A percentile compares a stretch with the other conserved stretches of the same genome.
Evolutionary conservation across 179 eudicot genomes (phyloP).

Genomic region (Silene noctiflora): DNA sequence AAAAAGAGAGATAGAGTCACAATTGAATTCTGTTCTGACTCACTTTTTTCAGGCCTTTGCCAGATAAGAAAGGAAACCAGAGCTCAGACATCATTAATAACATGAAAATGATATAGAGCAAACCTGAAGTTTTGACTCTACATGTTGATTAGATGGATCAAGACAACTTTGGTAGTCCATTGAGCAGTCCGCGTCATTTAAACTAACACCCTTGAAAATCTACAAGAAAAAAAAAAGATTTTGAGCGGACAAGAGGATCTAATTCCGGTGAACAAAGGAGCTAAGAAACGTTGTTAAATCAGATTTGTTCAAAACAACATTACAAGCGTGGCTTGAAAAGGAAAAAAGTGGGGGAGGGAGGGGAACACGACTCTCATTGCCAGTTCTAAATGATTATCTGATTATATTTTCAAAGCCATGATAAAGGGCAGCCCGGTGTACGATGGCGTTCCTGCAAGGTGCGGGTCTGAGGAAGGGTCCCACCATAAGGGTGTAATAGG

Average conservation of each 20-base stretch:
- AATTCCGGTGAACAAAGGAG: not conserved
- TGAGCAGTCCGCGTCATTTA: slow-evolving; percentile 20
- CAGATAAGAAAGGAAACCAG: not conserved
- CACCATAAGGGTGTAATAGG: no score
- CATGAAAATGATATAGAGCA: slow-evolving; percentile 4
- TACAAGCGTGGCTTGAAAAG: not conserved
- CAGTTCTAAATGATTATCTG: not conserved
- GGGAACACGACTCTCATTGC: not conserved
- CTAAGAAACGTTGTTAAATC: not conserved
- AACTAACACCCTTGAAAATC: slow-evolving; percentile 19
- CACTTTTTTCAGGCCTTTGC: not conserved
- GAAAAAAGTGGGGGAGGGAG: not conserved
- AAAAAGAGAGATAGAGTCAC: not conserved
- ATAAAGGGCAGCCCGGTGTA: no score
- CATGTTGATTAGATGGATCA: slow-evolving; percentile 19
- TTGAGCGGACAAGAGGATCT: not conserved
- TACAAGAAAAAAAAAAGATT: slow-evolving; percentile 20
- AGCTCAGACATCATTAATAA: not conserved
- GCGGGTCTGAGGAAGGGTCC: no score
- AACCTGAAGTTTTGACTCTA: slow-evolving; percentile 28
- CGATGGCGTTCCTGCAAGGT: no score
- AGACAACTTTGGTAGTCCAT: slow-evolving; percentile 23
- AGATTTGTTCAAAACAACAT: not conserved
- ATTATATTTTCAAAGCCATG: not conserved
- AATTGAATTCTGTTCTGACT: not conserved